Percentiles rank a stretch among this genome's conserved stretches.
phyloP scores from a whole-genome alignment of 2,329 filamentous ascomycete species.

The Cordyceps javanica region DNA sequence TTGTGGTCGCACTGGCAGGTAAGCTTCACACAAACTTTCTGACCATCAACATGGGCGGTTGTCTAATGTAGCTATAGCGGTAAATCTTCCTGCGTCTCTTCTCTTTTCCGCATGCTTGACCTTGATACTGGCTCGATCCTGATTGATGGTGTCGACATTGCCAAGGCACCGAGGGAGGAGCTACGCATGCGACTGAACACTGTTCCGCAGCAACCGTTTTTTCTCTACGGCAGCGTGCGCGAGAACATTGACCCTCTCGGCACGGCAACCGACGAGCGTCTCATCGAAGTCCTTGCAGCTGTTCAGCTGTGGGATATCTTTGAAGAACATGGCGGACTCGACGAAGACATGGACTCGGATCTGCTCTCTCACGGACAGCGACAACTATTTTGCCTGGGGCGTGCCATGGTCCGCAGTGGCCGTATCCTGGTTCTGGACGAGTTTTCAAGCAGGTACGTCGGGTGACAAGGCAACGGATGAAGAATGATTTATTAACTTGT shows the following conservation, averaged over 20 bases:
- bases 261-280: slow-evolving; percentile 31
- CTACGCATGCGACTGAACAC: slow-evolving; percentile 31
- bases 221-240: slow-evolving; percentile 41
- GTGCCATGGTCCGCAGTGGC: slow-evolving; percentile 29
- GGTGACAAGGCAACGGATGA: background rate
- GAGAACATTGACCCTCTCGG: slow-evolving; percentile 41
- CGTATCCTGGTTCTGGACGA: slow-evolving; percentile 34
- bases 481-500: background rate
- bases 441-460: slow-evolving; percentile 25
- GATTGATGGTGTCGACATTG: slow-evolving; percentile 38
- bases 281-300: slow-evolving; percentile 36
- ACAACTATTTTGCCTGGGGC: slow-evolving; percentile 36
- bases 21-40: background rate
- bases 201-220: slow-evolving; percentile 46
- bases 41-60: background rate
- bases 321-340: slow-evolving; percentile 32
- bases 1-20: slow-evolving; percentile 38
- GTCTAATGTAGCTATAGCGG: slow-evolving; percentile 21
- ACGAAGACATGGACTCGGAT: slow-evolving; percentile 25
- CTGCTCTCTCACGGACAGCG: slow-evolving; percentile 36
- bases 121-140: slow-evolving; percentile 34
- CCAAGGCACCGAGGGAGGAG: slow-evolving; percentile 18
- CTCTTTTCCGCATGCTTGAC: slow-evolving; percentile 42
- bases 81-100: slow-evolving; percentile 32
- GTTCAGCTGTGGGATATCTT: slow-evolving; percentile 38